Base-by-base conservation (phyloP, 441 rosid species). In the Manihot esculenta region DNA sequence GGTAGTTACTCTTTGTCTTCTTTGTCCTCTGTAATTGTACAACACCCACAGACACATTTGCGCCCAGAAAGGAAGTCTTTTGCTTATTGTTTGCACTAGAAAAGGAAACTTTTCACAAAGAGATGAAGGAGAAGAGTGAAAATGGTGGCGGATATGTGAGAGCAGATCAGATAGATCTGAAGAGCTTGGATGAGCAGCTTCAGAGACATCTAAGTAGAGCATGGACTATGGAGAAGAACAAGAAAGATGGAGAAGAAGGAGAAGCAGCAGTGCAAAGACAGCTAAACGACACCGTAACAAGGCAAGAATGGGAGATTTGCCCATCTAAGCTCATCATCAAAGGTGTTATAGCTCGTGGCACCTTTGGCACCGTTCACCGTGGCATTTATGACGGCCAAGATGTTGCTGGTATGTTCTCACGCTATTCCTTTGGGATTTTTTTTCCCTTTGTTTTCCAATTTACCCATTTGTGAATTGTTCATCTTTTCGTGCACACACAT, bases 151-250 rank as follows among this genome's bases (percentile, higher is more conserved):
- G 93, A 70, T 92, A 85, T 56, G 97, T 94, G 56, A 78, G 99
- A 80, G 99, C 99, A 67, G 99, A 94, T 85, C 94, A 87, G 86
- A 92, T 94, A 86, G 99, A 94, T 83, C 90, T 94, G 69, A 94
- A 92, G 78, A 89, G 94, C 78, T 86, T 94, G 76, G 99, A 94
- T 71, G 99, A 94, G 74, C 99, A 94, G 74, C 92, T 94, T 0
- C 95, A 92, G 74, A 82, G 88, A 77, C 97, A 87, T 66, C 83
- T 90, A 27, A 92, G 77, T 81, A 82, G 90, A 74, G 94, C 87
- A 64, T 83, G 81, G 86, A 85, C 93, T 51, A 69, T 81, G 69
- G 97, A 93, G 73, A 85, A 79, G 76, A 81, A 74, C 78, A 88
- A 73, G 73, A 33, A 88, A 77, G 81, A 74, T 71, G 88, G 76